phyloP scores from a whole-genome alignment of 345 rosid species.

The Acer negundo region DNA sequence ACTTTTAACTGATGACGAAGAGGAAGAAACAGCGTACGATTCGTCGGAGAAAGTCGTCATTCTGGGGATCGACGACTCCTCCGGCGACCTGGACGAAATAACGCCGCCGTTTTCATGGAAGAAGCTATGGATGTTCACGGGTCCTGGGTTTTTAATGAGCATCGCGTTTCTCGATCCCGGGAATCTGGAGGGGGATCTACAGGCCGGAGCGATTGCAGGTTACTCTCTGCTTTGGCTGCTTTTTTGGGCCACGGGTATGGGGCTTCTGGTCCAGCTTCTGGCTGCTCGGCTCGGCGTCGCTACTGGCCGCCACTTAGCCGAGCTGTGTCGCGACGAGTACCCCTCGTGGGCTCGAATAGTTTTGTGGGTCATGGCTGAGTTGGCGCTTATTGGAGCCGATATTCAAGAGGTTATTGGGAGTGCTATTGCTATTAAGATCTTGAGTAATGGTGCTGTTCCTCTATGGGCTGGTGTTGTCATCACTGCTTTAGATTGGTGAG shows the following conservation, averaged over 20 bases:
- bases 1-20: conserved; percentile 36
- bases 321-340: conserved; percentile 88
- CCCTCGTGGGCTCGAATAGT: conserved; percentile 78
- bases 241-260: conserved; percentile 96
- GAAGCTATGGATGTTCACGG: conserved; percentile 91
- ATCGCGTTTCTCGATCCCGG: conserved; percentile 97
- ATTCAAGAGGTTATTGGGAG: conserved; percentile 96
- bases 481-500: conserved; percentile 87
- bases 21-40: conserved; percentile 75
- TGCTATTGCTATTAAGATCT: conserved; percentile 84
- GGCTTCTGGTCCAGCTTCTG: conserved; percentile 82
- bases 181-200: conserved; percentile 93
- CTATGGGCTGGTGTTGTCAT: conserved; percentile 89
- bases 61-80: conserved; percentile 42
- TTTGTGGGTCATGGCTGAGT: conserved; percentile 90
- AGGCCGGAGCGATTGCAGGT: conserved; percentile 93
- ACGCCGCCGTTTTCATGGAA: conserved; percentile 86
- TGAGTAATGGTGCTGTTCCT: conserved; percentile 79
- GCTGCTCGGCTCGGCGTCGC: conserved; percentile 93
- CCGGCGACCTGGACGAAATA: conserved; percentile 24
- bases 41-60: conserved; percentile 75
- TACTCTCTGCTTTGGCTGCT: conserved; percentile 89
- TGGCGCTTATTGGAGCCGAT: conserved; percentile 92
- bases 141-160: conserved; percentile 93
- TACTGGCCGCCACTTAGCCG: conserved; percentile 89